These are phyloP conservation scores for Dacryopinax primogenitus DNA, from an alignment of 768 basidiomycete species.

Conservation along the genomic window DNA sequence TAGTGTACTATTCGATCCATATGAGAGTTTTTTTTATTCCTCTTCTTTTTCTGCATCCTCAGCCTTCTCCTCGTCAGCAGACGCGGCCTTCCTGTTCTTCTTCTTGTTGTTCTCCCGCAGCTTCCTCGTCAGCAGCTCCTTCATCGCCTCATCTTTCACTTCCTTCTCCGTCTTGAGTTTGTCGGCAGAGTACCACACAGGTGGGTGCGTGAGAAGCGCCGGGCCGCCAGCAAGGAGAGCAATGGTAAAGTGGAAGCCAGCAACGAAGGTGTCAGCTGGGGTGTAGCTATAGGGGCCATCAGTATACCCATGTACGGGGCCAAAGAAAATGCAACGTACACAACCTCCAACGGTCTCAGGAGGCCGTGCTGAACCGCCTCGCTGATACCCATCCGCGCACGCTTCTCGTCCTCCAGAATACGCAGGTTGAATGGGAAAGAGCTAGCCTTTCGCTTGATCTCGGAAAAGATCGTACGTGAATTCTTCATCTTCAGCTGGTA, in stretches of 20 bases:
- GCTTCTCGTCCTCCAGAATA: constrained; percentile 86
- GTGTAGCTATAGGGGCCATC: constrained; percentile 46
- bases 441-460: constrained; percentile 96
- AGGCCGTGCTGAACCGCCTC: constrained; percentile 92
- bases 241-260: constrained; percentile 95
- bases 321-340: constrained; percentile 39
- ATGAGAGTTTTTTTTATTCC: not conserved
- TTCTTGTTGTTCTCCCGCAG: constrained; percentile 85
- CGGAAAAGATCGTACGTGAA: constrained; percentile 88
- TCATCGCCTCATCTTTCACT: constrained; percentile 76
- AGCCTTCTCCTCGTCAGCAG: constrained; percentile 17
- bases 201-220: constrained; percentile 70
- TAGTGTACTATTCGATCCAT: constrained; percentile 7
- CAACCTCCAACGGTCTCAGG: constrained; percentile 88
- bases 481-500: constrained; percentile 98
- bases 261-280: constrained; percentile 69
- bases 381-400: constrained; percentile 84
- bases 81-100: constrained; percentile 68
- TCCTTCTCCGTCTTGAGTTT: constrained; percentile 81
- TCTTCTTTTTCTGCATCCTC: not conserved
- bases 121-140: constrained; percentile 60
- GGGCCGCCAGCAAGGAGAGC: constrained; percentile 85
- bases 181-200: constrained; percentile 87
- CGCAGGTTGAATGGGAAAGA: constrained; percentile 97
- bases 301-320: not conserved